phyloP scores from a whole-genome alignment of 2,329 filamentous ascomycete genomes.

The Exophiala spinifera region DNA sequence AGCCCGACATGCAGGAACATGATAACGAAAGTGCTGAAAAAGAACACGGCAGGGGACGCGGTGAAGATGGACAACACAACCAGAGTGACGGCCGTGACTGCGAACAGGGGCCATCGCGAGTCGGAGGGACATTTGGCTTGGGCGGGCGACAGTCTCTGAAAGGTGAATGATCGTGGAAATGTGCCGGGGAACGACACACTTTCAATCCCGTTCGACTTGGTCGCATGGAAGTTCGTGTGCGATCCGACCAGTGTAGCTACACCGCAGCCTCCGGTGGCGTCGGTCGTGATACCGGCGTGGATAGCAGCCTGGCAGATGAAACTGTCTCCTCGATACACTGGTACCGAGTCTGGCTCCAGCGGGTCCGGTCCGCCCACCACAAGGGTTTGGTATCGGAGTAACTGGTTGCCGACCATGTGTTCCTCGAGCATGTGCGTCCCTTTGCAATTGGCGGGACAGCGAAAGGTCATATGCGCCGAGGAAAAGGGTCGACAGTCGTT shows the following conservation, averaged over 20 bases:
- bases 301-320: slow-evolving; percentile 84
- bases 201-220: slow-evolving; percentile 68
- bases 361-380: slow-evolving; percentile 51
- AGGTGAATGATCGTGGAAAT: slow-evolving; percentile 84
- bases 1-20: slow-evolving; percentile 88
- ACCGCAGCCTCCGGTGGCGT: slow-evolving; percentile 73
- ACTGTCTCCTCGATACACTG: slow-evolving; percentile 82
- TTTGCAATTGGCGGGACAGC: slow-evolving; percentile 55
- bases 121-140: slow-evolving; percentile 67
- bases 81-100: slow-evolving; percentile 76
- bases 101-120: slow-evolving; percentile 78
- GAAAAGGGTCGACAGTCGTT: slow-evolving; percentile 56
- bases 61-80: slow-evolving; percentile 77
- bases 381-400: slow-evolving; percentile 50
- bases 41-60: slow-evolving; percentile 74
- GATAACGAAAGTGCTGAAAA: slow-evolving; percentile 74
- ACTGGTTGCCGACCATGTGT: slow-evolving; percentile 50
- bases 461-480: slow-evolving; percentile 51
- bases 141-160: slow-evolving; percentile 55
- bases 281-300: slow-evolving; percentile 73
- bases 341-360: slow-evolving; percentile 39
- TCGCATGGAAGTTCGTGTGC: slow-evolving; percentile 60
- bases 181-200: slow-evolving; percentile 80
- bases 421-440: slow-evolving; percentile 49
- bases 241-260: slow-evolving; percentile 72